Evolutionary conservation across 2,329 filamentous ascomycete species (phyloP), one percentile per base, ranked within the genome.

Genomic region (Penicillium sp.): DNA sequence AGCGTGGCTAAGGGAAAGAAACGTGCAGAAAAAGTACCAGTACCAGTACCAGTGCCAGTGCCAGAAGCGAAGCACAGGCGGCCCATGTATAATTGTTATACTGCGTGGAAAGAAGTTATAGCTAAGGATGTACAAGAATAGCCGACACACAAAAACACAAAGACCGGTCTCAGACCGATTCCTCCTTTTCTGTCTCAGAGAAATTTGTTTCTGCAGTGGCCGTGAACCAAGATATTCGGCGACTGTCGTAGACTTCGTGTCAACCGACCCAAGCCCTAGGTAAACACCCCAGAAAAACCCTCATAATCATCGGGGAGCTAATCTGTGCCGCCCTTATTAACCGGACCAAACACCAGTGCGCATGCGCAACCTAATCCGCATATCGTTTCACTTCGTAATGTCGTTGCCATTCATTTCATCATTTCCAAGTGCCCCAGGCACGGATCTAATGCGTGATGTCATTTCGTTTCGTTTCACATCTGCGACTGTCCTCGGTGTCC

Each of bases 321-420:
- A 33, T 18, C 6, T 31, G 36, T 38, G 11, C 34, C 34, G 11
- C 34, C 34, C 46, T 39, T 49, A 18, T 39, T 28, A 39, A 45
- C 13, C 11, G 13, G 41, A 31, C 46, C 19, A 39, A 44, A 49
- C 41, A 5, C 10, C 39, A 19, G 14, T n/a, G n/a, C n/a, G n/a
- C n/a, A 18, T 16, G 22, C 22, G 27, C 25, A 31, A n/a, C 34
- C 18, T 25, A 18, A 36, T 47, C 13, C 13, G 16, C n/a, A 22
- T 46, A 18, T 49, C 47, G 27, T 46, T 49, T 46, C 47, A 49
- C 29, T 46, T 49, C 47, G 25, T 49, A 29, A 46, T 35, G 25
- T 46, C 47, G 16, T 49, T 45, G 39, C 16, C 34, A 44, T 44
- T 4, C 40, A 37, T 11, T 18, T 3, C 33, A 13, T 12, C 13